phyloP scores from a whole-genome alignment of 2,329 filamentous ascomycete genomes.

The Aureobasidium sp. region DNA sequence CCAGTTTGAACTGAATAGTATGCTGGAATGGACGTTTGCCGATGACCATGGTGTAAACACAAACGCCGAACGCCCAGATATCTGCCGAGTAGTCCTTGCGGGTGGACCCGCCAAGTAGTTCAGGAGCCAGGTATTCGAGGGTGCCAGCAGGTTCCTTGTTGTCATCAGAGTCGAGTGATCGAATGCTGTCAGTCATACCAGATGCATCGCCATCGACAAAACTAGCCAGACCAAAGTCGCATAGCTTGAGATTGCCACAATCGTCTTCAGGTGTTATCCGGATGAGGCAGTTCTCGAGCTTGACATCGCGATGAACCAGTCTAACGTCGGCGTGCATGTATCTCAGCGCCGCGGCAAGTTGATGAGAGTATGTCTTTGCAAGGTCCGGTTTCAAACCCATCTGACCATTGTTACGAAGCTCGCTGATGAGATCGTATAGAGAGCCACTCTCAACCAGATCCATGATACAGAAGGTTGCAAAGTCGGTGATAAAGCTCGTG shows the following conservation, averaged over 20 bases:
- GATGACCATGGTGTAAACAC: slow-evolving; percentile 52
- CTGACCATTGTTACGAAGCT: slow-evolving; percentile 36
- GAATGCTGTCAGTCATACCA: slow-evolving; percentile 35
- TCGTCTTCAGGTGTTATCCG: slow-evolving; percentile 29
- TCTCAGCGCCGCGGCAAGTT: slow-evolving; percentile 55
- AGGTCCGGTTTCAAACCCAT: slow-evolving; percentile 43
- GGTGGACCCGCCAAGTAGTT: slow-evolving; percentile 36
- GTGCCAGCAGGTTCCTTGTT: slow-evolving; percentile 40
- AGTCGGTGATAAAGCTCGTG: slow-evolving; percentile 57
- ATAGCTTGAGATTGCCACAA: slow-evolving; percentile 52
- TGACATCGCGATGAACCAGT: slow-evolving; percentile 60
- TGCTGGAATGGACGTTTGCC: slow-evolving; percentile 56
- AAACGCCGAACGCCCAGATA: slow-evolving; percentile 60
- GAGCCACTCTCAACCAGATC: slow-evolving; percentile 56
- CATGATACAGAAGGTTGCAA: slow-evolving; percentile 62
- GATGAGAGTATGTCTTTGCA: slow-evolving; percentile 53
- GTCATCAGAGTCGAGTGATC: slow-evolving; percentile 42
- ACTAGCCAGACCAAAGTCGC: slow-evolving; percentile 63
- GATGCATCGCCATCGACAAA: slow-evolving; percentile 49
- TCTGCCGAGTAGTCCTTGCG: slow-evolving; percentile 50
- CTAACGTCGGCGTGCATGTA: slow-evolving; percentile 61
- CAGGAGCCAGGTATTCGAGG: slow-evolving; percentile 47
- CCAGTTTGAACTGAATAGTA: slow-evolving; percentile 49
- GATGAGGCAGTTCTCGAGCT: slow-evolving; percentile 60
- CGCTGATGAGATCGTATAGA: slow-evolving; percentile 53